Conservation (phyloP, 352 stramenopile species). For the Pythium guiyangense region DNA sequence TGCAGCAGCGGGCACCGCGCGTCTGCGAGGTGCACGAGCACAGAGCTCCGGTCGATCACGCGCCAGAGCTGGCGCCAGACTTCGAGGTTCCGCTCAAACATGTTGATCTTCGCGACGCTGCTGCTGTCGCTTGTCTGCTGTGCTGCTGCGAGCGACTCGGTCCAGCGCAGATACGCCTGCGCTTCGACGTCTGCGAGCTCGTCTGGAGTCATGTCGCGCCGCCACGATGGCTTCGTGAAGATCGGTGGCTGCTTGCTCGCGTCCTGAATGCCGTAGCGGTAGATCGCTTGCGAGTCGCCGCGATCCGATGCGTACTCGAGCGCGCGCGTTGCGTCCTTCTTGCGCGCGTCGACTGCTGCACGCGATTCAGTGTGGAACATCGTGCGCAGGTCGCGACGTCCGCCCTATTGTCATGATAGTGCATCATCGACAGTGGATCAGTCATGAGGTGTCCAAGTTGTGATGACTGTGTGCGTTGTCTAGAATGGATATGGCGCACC, state of each 20-base stretch:
- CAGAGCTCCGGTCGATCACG: conserved; percentile 68
- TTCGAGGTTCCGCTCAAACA: conserved; percentile 79
- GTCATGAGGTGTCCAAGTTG: neutral
- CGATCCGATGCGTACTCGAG: conserved; percentile 55
- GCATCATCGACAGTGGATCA: neutral
- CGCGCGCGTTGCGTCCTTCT: conserved; percentile 59
- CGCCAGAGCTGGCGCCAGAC: conserved; percentile 83
- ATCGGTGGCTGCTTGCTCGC: conserved; percentile 58
- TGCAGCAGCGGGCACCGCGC: conserved; percentile 67
- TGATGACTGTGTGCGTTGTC: neutral
- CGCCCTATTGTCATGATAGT: conserved; percentile 10
- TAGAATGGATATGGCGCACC: neutral
- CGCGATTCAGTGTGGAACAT: conserved; percentile 66
- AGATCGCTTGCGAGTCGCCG: conserved; percentile 71
- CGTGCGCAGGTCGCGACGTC: conserved; percentile 55
- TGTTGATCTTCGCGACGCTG: conserved; percentile 30
- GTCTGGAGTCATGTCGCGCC: conserved; percentile 58
- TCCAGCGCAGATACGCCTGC: conserved; percentile 52
- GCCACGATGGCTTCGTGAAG: conserved; percentile 59
- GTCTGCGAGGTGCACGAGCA: conserved; percentile 76
- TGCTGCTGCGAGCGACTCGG: conserved; percentile 38
- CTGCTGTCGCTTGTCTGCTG: conserved; percentile 4
- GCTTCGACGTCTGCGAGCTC: conserved; percentile 55
- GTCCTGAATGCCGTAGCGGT: conserved; percentile 54
- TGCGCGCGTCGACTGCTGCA: conserved; percentile 48